phyloP scores from a whole-genome alignment of 805 yeast species.

The Blastobotrys muscicola region DNA sequence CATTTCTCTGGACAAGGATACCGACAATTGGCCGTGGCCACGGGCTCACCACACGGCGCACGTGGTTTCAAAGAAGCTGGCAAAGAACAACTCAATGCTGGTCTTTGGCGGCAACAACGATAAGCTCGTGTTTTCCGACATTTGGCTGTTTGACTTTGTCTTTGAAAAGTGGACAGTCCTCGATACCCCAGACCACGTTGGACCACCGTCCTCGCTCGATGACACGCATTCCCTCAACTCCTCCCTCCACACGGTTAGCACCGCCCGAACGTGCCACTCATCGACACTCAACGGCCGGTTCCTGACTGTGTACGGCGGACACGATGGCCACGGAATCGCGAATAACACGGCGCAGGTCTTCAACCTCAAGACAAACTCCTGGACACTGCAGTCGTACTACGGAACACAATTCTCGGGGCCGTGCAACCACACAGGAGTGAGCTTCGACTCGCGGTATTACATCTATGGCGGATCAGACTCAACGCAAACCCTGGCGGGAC shows the following conservation, averaged over 20 bases:
- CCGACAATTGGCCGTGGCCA: constrained; percentile 14
- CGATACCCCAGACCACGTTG: neutral
- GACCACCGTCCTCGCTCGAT: neutral
- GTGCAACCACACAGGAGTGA: constrained; percentile 13
- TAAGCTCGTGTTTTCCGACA: constrained; percentile 9
- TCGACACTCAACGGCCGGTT: constrained; percentile 10
- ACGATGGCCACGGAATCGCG: constrained; percentile 12
- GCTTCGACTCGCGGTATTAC: constrained; percentile 15
- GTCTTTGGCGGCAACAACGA: constrained; percentile 16
- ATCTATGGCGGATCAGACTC: constrained; percentile 17
- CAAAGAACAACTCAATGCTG: constrained; percentile 8
- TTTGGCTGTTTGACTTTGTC: constrained; percentile 13
- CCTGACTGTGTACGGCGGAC: constrained; percentile 18
- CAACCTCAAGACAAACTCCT: constrained; percentile 9
- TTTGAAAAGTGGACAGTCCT: constrained; percentile 9
- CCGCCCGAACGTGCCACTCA: constrained; percentile 14
- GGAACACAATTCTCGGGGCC: constrained; percentile 16
- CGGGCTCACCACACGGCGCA: constrained; percentile 17
- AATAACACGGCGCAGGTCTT: constrained; percentile 8
- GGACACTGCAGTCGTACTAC: constrained; percentile 13
- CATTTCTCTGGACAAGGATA: constrained; percentile 12
- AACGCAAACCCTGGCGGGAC: constrained; percentile 9
- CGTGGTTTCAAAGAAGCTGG: neutral
- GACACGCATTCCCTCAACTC: neutral
- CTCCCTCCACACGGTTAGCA: neutral